phyloP scores from a whole-genome alignment of 2,329 filamentous ascomycete genomes.

The Aulographum hederae region DNA sequence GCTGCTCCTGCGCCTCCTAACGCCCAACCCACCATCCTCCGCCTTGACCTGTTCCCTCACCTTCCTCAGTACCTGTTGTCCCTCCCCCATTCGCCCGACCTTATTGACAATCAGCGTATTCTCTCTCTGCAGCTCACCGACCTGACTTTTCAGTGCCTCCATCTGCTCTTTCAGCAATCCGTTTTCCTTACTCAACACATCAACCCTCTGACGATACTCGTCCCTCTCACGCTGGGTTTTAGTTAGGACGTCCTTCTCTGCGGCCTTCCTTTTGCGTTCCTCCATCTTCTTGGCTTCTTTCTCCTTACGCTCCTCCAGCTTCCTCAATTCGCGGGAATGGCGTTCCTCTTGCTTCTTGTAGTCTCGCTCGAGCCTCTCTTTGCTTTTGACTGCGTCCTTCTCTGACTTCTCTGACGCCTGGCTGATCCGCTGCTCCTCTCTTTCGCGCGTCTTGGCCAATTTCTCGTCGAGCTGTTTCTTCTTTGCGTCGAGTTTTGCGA shows the following conservation, averaged over 20 bases:
- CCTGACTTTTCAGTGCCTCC: slow-evolving; percentile 30
- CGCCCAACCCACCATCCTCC: no score
- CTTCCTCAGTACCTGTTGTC: slow-evolving; percentile 14
- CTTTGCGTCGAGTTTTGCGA: slow-evolving; percentile 43
- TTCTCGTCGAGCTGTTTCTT: slow-evolving; percentile 45
- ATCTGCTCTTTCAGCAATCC: slow-evolving; percentile 27
- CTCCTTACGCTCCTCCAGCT: slow-evolving; percentile 44
- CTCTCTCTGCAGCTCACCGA: slow-evolving; percentile 37
- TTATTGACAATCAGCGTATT: slow-evolving; percentile 32
- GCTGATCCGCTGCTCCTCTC: slow-evolving; percentile 19
- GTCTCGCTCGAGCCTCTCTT: slow-evolving; percentile 45
- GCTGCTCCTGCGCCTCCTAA: no score
- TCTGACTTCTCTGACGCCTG: slow-evolving; percentile 18
- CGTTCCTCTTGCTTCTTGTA: slow-evolving; percentile 48
- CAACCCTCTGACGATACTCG: slow-evolving; percentile 24
- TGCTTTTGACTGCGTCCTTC: slow-evolving; percentile 38
- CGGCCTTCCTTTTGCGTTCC: slow-evolving; percentile 22
- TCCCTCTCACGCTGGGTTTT: slow-evolving; percentile 29
- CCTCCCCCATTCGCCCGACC: slow-evolving; percentile 21
- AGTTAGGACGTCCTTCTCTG: slow-evolving; percentile 27
- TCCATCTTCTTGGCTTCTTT: slow-evolving; percentile 42
- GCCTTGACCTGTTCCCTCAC: slow-evolving; percentile 12
- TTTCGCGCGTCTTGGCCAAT: slow-evolving; percentile 35
- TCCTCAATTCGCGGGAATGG: slow-evolving; percentile 43
- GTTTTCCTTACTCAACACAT: slow-evolving; percentile 29